These are phyloP conservation scores for Clonostachys sp. DNA, from an alignment of 2,329 filamentous ascomycete genomes.

Conservation along the genomic window DNA sequence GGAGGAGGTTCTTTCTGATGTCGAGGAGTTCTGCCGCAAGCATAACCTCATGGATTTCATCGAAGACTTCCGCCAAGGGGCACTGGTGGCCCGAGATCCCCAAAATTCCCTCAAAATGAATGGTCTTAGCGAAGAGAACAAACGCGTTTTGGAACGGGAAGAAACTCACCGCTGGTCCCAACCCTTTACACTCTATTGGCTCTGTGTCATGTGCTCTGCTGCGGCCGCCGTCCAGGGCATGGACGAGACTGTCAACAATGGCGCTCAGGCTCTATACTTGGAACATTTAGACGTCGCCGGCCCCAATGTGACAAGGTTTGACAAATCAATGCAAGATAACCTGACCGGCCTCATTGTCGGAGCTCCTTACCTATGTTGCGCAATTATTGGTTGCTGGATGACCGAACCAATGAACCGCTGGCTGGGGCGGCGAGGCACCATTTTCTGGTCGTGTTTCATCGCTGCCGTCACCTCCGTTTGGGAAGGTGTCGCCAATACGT, in stretches of 20 bases:
- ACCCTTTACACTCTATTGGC: constrained; percentile 24
- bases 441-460: constrained; percentile 55
- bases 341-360: constrained; percentile 52
- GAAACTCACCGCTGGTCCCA: constrained; percentile 21
- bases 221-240: constrained; percentile 61
- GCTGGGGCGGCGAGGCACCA: constrained; percentile 59
- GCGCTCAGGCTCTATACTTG: constrained; percentile 44
- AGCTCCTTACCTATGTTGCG: constrained; percentile 49
- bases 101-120: constrained; percentile 19
- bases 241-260: constrained; percentile 62
- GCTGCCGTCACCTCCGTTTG: constrained; percentile 45
- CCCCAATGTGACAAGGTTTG: constrained; percentile 9
- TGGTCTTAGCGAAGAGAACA: constrained; percentile 18
- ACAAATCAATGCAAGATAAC: constrained; percentile 22
- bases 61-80: constrained; percentile 45
- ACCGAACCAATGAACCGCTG: constrained; percentile 47
- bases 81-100: constrained; percentile 38
- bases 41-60: constrained; percentile 23
- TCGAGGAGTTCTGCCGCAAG: constrained; percentile 25
- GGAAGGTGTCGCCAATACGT: constrained; percentile 51
- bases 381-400: constrained; percentile 25
- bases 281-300: constrained; percentile 11
- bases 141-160: constrained; percentile 16
- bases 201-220: constrained; percentile 24
- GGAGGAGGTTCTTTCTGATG: constrained; percentile 23